phyloP scores from a whole-genome alignment of 2,329 filamentous ascomycete genomes.

The Diplodia intermedia region DNA sequence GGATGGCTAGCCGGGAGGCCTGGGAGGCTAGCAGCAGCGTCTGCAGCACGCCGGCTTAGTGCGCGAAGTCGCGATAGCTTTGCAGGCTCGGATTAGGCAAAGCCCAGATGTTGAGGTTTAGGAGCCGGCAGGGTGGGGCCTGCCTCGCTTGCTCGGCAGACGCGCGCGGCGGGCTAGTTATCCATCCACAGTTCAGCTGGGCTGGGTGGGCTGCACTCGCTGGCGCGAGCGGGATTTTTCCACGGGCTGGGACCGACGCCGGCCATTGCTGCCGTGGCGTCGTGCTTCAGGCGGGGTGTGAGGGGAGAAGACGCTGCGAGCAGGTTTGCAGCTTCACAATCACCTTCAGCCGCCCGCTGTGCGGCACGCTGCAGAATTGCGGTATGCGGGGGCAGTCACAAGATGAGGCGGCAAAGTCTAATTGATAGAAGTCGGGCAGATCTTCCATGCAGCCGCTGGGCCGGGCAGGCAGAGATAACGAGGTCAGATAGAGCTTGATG shows the following conservation, averaged over 20 bases:
- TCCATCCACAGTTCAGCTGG: slow-evolving; percentile 1
- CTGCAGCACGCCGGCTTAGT: background rate
- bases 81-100: slow-evolving; percentile 20
- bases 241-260: slow-evolving; percentile 11
- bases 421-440: slow-evolving; percentile 24
- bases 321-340: slow-evolving; percentile 11
- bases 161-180: background rate
- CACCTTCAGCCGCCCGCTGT: background rate
- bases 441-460: slow-evolving; percentile 10
- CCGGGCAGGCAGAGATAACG: slow-evolving; percentile 15
- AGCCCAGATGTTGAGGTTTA: slow-evolving; percentile 17
- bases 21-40: slow-evolving; percentile 13
- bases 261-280: background rate
- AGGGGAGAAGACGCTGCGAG: background rate
- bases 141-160: slow-evolving; percentile 7
- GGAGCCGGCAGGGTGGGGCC: background rate
- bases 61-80: slow-evolving; percentile 16
- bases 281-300: slow-evolving; percentile 3
- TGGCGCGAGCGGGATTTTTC: slow-evolving; percentile 23
- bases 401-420: slow-evolving; percentile 28
- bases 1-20: slow-evolving; percentile 10
- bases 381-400: slow-evolving; percentile 16
- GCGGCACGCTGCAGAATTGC: slow-evolving; percentile 16
- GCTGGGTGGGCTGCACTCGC: background rate
- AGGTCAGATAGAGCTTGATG: slow-evolving; percentile 1